Conservation (phyloP, 2,329 filamentous ascomycete genomes). For the Calonectria pseudoreteaudii region DNA sequence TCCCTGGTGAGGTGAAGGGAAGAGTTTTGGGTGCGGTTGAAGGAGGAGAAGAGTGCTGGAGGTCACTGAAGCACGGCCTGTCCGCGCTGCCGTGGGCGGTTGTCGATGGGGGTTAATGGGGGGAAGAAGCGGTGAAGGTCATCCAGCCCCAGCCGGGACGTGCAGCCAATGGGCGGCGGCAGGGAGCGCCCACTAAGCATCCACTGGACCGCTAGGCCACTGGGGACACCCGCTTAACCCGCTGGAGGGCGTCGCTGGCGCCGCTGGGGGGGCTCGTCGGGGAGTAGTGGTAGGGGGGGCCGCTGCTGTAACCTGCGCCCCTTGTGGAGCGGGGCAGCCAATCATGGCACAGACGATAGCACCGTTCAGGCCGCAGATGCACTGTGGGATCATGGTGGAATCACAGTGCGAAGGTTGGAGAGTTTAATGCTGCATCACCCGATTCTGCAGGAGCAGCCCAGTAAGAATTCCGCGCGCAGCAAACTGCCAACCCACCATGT, state of each 20-base stretch:
- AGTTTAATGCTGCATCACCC: background rate
- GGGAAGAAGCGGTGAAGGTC: constrained; percentile 54
- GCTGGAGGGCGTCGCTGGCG: constrained; percentile 36
- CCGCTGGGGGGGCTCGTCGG: constrained; percentile 18
- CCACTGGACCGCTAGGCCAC: constrained; percentile 35
- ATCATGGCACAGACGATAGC: constrained; percentile 27
- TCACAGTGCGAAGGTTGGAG: constrained; percentile 13
- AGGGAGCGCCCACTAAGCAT: constrained; percentile 39
- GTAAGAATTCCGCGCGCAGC: background rate
- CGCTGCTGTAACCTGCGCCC: constrained; percentile 40
- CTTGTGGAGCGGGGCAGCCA: constrained; percentile 34
- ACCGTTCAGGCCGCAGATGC: background rate
- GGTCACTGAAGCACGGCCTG: constrained; percentile 40
- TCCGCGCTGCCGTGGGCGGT: constrained; percentile 41
- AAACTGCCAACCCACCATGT: background rate
- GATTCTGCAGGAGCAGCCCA: background rate
- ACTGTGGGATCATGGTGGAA: constrained; percentile 14
- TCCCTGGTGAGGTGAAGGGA: constrained; percentile 45
- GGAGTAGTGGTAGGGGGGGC: constrained; percentile 24
- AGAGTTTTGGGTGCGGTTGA: constrained; percentile 44
- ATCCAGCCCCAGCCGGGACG: constrained; percentile 48
- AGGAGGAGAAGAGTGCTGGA: constrained; percentile 43
- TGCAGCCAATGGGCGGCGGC: constrained; percentile 50
- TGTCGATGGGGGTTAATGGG: constrained; percentile 42
- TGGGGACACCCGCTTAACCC: constrained; percentile 34